Evolutionary conservation across 768 basidiomycete species (phyloP), one percentile per base, ranked within the genome.

Genomic region (Megacollybia marginata): DNA sequence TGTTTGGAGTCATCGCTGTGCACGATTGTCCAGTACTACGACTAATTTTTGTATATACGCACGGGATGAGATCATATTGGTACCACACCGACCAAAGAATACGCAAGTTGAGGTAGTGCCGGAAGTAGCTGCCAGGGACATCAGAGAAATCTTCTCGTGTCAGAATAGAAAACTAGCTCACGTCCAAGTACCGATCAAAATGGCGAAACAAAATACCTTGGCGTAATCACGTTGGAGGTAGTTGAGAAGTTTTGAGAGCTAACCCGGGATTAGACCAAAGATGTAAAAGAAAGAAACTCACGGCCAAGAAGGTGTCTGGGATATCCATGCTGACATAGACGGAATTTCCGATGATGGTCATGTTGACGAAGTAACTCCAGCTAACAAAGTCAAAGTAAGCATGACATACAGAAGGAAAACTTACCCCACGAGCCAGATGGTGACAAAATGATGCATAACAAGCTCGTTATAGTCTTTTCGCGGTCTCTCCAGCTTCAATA

Each of bases 311-410:
- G 33, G 81, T 68, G 62, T 99, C 96, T 0, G 94, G 92, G 16
- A 94, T 74, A 69, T 99, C 96, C 96, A 98, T 98, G 63, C 92
- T 96, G 69, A 94, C 76, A 59, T 85, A 98, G 28, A 99, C 79
- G 5, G 92, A 86, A 55, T 89, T 88, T 9, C 96, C 96, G 40
- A 98, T 93, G 47, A 79, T 66, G 0, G 93, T 97, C 47, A 92
- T 40, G 66, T 91, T 93, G 55, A 83, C 53, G 32, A 83, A 56
- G 59, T 92, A 90, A 56, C 89, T 92, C 89, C 91, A 91, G 34
- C 90, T 92, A 60, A 23, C 19, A 12, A 28, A 6, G 23, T 48
- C 55, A 42, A 46, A 34, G 46, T 42, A 54, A 35, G 15, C n/a
- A 15, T 53, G 42, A 49, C 9, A 13, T n/a, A n/a, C n/a, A n/a